Evolutionary conservation across 2,329 filamentous ascomycete genomes (phyloP), one percentile per base, ranked within the genome.

Genomic region (Pseudogymnoascus sp.): DNA sequence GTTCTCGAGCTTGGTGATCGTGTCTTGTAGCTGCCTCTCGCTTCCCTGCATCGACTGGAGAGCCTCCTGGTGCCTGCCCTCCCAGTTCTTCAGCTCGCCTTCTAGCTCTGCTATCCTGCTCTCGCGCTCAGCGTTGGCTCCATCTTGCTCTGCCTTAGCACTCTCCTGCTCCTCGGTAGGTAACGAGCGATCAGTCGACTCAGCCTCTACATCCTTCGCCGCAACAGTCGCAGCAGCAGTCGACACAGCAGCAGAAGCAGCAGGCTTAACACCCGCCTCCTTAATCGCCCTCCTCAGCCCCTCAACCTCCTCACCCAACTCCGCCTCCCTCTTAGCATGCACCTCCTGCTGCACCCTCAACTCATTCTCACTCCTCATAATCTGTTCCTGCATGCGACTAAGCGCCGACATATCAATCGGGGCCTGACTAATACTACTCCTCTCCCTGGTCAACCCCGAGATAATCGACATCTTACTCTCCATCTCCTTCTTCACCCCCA

Each of bases 381-480:
- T 83, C 75, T 97, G 92, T 66, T 96, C 90, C 64, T 90, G 89
- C 78, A 99, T 85, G 14, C 88, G 89, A 4, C 91, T 89, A 34
- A 97, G 88, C 67, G 97, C 87, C 0, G 91, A 93, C 73, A 97
- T 96, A 72, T 99, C 95, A 72, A 96, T 88, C 6, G 92, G 89
- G 2, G 82, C 81, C 74, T 81, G 84, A 73, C 93, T 91, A 77
- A 97, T 82, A 77, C 92, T 97, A 2, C 91, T 93, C 64, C 96
- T 84, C 76, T 99, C 96, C 62, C 95, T 88, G 3, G 95, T 96
- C 67, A 99, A 81, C 5, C 95, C 95, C 31, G 91, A 91, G 69
- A 99, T 97, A 72, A 99, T 93, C 31, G 91, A 90, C 81, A 93
- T 92, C 83, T 99, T 99, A 66, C 85, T 88, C 73, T 99, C 95